Percentiles rank a stretch among this genome's conserved stretches.
Evolutionary conservation across 2,329 filamentous ascomycete species (phyloP).

Genomic region (Madurella mycetomatis): DNA sequence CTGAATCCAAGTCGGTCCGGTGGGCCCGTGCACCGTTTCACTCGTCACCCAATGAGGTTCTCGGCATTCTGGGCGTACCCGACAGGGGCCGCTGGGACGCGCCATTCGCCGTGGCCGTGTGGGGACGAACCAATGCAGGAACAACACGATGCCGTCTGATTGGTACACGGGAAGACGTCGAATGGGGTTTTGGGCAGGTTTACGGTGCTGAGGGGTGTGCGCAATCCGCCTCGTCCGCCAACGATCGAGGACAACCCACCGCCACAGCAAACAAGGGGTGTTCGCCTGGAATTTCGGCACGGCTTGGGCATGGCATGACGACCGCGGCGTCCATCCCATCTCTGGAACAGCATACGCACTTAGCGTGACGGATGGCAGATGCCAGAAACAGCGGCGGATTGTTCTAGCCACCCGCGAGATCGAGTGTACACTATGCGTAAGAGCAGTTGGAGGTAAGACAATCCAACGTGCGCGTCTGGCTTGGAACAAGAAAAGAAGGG

Average conservation of each 20-base stretch:
- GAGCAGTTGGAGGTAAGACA: too few species aligned
- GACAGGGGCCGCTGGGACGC: background rate
- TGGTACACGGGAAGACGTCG: background rate
- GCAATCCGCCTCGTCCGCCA: background rate
- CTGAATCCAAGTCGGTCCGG: background rate
- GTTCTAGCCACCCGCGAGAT: too few species aligned
- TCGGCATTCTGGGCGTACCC: background rate
- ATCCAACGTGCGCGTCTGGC: too few species aligned
- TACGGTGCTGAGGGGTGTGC: background rate
- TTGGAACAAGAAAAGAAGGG: too few species aligned
- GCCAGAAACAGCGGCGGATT: too few species aligned
- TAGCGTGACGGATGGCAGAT: too few species aligned
- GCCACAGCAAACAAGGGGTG: background rate
- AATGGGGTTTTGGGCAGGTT: background rate
- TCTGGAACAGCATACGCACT: too few species aligned
- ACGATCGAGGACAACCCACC: background rate
- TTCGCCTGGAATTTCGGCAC: too few species aligned
- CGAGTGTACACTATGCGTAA: too few species aligned
- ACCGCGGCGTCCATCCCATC: too few species aligned
- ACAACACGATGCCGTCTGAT: constrained; percentile 4
- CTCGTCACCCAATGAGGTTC: background rate
- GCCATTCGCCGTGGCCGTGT: background rate
- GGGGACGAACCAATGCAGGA: background rate
- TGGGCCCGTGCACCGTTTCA: background rate
- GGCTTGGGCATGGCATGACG: too few species aligned